These are phyloP conservation scores for Aureobasidium namibiae DNA, from an alignment of 2,329 filamentous ascomycete species.

Conservation along the genomic window DNA sequence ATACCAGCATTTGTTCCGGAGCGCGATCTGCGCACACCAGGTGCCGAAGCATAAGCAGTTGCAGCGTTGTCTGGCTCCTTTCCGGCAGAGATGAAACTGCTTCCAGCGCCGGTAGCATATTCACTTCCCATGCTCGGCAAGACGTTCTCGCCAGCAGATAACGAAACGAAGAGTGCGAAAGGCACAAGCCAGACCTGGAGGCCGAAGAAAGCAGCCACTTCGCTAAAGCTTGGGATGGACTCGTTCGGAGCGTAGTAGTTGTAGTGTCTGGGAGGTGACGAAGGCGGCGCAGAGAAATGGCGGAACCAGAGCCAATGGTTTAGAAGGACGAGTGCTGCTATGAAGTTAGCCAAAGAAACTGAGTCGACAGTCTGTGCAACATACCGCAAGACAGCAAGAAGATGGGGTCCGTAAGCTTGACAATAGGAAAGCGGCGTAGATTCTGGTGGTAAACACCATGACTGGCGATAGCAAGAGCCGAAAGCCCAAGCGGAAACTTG, in stretches of 20 bases:
- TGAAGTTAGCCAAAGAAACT: neutral
- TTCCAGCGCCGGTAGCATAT: constrained; percentile 53
- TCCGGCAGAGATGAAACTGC: constrained; percentile 39
- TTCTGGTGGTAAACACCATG: constrained; percentile 59
- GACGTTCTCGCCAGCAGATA: constrained; percentile 92
- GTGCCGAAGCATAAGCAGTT: constrained; percentile 32
- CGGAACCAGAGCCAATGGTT: constrained; percentile 97
- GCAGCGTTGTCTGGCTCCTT: constrained; percentile 30
- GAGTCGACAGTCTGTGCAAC: constrained; percentile 21
- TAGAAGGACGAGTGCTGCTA: constrained; percentile 63
- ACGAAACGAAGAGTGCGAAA: constrained; percentile 86
- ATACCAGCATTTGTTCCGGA: constrained; percentile 46
- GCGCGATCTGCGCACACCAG: constrained; percentile 35
- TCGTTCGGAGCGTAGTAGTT: constrained; percentile 23
- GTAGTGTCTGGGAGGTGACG: constrained; percentile 49
- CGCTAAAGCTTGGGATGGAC: constrained; percentile 70
- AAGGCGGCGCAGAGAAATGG: constrained; percentile 63
- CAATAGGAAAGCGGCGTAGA: constrained; percentile 65
- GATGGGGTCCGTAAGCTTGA: constrained; percentile 78
- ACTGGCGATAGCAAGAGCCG: constrained; percentile 14
- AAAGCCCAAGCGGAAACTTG: constrained; percentile 67
- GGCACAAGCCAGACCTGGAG: constrained; percentile 95
- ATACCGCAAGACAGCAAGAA: constrained; percentile 76
- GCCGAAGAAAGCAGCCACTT: constrained; percentile 94
- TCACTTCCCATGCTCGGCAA: constrained; percentile 84